These are phyloP conservation scores for Ilyonectria robusta DNA, from an alignment of 2,329 filamentous ascomycete species.

Conservation along the genomic window DNA sequence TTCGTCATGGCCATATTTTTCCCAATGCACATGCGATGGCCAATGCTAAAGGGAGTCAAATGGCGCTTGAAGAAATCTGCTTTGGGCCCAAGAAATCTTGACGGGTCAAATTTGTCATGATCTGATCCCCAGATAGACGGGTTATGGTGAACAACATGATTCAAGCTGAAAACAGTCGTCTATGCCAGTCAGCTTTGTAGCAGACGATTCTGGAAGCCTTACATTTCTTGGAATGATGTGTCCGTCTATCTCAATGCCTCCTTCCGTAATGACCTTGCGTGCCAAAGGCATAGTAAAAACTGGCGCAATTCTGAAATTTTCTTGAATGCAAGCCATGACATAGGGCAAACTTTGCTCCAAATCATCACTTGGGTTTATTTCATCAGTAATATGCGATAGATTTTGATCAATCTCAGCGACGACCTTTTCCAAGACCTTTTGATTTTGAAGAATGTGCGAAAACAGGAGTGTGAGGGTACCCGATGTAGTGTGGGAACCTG, in stretches of 20 bases:
- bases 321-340: conserved; percentile 21
- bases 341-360: conserved; percentile 9
- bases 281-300: conserved; percentile 23
- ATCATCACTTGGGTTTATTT: neutral
- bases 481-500: conserved; percentile 21
- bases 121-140: conserved; percentile 11
- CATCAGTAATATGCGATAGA: neutral
- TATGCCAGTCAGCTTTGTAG: neutral
- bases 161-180: conserved; percentile 20
- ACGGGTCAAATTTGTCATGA: conserved; percentile 14
- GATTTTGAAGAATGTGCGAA: conserved; percentile 14
- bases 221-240: conserved; percentile 11
- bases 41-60: conserved; percentile 18
- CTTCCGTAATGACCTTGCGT: neutral
- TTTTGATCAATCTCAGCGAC: conserved; percentile 9
- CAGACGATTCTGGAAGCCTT: neutral
- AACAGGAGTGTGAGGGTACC: conserved; percentile 19
- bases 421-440: neutral
- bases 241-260: conserved; percentile 9
- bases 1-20: conserved; percentile 28
- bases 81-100: conserved; percentile 13
- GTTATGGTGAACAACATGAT: conserved; percentile 18
- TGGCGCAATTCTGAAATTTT: conserved; percentile 23
- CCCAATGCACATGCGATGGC: conserved; percentile 26
- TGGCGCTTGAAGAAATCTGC: conserved; percentile 10